These are phyloP conservation scores for Candida awuae DNA, from an alignment of 805 yeast species.

Conservation along the genomic window DNA sequence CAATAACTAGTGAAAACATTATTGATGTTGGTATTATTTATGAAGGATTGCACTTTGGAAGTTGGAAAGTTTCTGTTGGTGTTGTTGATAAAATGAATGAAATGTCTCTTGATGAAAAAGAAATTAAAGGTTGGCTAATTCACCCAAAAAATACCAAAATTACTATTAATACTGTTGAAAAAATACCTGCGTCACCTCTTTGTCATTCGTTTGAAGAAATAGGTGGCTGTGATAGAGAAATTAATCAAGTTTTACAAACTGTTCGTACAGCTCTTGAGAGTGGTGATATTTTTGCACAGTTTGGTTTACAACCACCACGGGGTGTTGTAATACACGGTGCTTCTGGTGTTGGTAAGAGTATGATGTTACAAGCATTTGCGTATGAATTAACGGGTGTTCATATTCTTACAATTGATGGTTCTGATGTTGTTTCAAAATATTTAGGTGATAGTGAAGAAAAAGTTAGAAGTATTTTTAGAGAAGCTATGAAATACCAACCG, in stretches of 20 bases:
- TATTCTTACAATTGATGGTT: slow-evolving; percentile 78
- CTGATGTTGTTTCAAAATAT: slow-evolving; percentile 86
- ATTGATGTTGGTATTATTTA: slow-evolving; percentile 52
- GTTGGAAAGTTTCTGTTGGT: slow-evolving; percentile 10
- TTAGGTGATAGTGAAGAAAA: slow-evolving; percentile 90
- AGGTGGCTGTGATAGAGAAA: slow-evolving; percentile 72
- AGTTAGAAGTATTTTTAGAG: slow-evolving; percentile 72
- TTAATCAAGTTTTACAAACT: slow-evolving; percentile 52
- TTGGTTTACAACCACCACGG: slow-evolving; percentile 87
- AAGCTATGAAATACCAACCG: slow-evolving; percentile 83
- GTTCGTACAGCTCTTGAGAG: slow-evolving; percentile 74
- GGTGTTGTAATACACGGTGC: slow-evolving; percentile 95
- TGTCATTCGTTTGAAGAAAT: slow-evolving; percentile 34
- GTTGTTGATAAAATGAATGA: slow-evolving; percentile 26
- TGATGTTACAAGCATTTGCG: slow-evolving; percentile 78
- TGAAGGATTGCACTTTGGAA: slow-evolving; percentile 35
- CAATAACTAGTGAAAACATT: slow-evolving; percentile 25
- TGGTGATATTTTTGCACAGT: slow-evolving; percentile 69
- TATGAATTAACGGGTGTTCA: slow-evolving; percentile 67
- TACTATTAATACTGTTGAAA: slow-evolving; percentile 24
- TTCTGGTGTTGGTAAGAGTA: slow-evolving; percentile 94
- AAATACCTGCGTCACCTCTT: slow-evolving; percentile 37
- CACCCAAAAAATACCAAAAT: slow-evolving; percentile 27
- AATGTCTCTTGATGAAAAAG: slow-evolving; percentile 10
- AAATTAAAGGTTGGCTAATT: neutral